Conservation (phyloP, 441 rosid species). For the Dalechampia spathulata region DNA sequence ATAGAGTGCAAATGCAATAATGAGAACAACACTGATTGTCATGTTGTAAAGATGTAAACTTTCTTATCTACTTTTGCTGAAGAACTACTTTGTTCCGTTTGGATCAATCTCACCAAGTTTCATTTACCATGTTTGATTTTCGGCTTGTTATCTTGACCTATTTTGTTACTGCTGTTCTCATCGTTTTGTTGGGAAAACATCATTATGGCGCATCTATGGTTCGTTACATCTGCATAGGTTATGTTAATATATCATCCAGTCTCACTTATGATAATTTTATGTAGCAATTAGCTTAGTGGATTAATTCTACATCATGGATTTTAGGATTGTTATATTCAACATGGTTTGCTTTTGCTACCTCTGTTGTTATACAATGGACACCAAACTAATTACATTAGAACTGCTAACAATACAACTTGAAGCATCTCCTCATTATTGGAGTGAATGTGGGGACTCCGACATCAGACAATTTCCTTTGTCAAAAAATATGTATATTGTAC, state of each 20-base stretch:
- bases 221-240: neutral
- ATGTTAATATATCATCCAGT: neutral
- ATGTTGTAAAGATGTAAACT: slow-evolving; percentile 42
- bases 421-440: neutral
- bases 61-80: slow-evolving; percentile 11
- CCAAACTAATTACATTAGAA: neutral
- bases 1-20: slow-evolving; percentile 43
- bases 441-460: neutral
- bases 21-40: slow-evolving; percentile 38
- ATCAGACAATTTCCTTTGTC: neutral
- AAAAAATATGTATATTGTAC: neutral
- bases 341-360: slow-evolving; percentile 2
- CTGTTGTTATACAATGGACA: neutral
- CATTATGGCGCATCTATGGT: neutral
- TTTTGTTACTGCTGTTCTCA: too few species aligned
- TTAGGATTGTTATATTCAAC: neutral
- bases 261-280: neutral
- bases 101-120: neutral
- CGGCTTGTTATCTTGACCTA: neutral
- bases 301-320: neutral
- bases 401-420: neutral
- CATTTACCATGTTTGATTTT: neutral
- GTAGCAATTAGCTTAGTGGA: neutral
- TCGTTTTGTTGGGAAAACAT: too few species aligned
- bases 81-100: neutral